phyloP scores from a whole-genome alignment of 1,284 basidiomycete genomes.

The Vanrija pseudolonga region DNA sequence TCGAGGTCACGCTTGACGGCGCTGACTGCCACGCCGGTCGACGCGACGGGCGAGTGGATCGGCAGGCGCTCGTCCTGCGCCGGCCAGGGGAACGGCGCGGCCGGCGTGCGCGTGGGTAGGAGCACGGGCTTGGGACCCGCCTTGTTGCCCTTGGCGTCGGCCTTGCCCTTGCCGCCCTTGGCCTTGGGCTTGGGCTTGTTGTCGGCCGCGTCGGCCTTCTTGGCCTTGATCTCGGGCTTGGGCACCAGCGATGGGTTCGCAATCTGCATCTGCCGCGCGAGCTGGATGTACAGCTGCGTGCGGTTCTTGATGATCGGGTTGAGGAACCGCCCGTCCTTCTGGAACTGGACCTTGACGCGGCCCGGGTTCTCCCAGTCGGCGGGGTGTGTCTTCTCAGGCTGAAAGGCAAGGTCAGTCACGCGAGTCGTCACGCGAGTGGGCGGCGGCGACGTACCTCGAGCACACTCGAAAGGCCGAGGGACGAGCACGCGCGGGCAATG shows the following conservation, averaged over 20 bases:
- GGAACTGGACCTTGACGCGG: conserved; percentile 84
- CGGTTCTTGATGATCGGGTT: conserved; percentile 74
- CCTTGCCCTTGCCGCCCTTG: conserved; percentile 10
- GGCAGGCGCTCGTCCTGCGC: conserved; percentile 44
- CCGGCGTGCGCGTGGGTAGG: conserved; percentile 32
- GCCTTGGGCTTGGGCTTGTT: conserved; percentile 5
- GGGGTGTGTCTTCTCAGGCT: conserved; percentile 75
- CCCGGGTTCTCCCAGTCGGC: conserved; percentile 96
- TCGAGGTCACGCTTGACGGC: conserved; percentile 47
- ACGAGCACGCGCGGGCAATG: conserved; percentile 76
- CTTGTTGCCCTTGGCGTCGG: not conserved
- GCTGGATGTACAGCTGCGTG: conserved; percentile 73
- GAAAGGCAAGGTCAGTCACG: not conserved
- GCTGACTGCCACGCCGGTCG: conserved; percentile 44
- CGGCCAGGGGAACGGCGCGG: conserved; percentile 39
- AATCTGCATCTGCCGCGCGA: conserved; percentile 69
- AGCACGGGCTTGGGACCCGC: not conserved
- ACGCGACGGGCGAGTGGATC: conserved; percentile 42
- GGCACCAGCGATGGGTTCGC: conserved; percentile 65
- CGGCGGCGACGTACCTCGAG: conserved; percentile 59
- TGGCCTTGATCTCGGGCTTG: conserved; percentile 11
- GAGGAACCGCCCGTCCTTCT: conserved; percentile 69
- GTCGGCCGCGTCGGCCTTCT: conserved; percentile 12
- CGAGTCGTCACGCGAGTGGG: not conserved
- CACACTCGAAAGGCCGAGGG: conserved; percentile 71